Evolutionary conservation across 139 green algal species (phyloP).

Genomic region (Micractinium conductrix): DNA sequence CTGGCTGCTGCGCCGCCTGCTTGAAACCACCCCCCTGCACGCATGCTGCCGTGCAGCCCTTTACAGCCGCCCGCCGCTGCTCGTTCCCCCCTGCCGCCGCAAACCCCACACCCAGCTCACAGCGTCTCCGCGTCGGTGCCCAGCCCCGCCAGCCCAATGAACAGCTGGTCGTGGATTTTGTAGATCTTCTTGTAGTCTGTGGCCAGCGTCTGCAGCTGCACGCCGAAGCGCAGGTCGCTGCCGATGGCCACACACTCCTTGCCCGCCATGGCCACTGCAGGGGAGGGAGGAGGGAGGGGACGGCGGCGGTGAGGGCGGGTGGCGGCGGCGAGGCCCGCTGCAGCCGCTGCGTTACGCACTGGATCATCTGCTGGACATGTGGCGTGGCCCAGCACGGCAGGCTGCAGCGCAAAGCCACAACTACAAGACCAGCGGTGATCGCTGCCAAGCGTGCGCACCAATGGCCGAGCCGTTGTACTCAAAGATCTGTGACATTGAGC

Average conservation of each 20-base stretch:
- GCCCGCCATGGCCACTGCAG: conserved; percentile 80
- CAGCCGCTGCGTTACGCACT: no score
- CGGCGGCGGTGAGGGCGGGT: background rate
- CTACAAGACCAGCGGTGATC: no score
- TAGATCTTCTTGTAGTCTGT: conserved; percentile 95
- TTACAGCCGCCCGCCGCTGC: background rate
- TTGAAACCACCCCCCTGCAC: no score
- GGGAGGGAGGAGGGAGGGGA: background rate
- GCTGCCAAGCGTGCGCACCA: no score
- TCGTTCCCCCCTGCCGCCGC: background rate
- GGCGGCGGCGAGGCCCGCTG: no score
- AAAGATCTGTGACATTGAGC: conserved; percentile 65
- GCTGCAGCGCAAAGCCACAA: no score
- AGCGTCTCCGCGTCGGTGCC: conserved; percentile 95
- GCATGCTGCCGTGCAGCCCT: no score
- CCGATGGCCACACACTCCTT: conserved; percentile 98
- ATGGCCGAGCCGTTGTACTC: conserved; percentile 97
- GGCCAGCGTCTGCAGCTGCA: conserved; percentile 97
- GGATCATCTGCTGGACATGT: no score
- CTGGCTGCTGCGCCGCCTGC: background rate
- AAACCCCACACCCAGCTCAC: conserved; percentile 37
- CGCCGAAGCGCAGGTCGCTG: conserved; percentile 95
- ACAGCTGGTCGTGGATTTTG: conserved; percentile 95
- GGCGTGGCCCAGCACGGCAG: no score
- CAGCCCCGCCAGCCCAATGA: conserved; percentile 91